Evolutionary conservation across 148 eudicot species (phyloP).

Genomic region (Camellia japonica): DNA sequence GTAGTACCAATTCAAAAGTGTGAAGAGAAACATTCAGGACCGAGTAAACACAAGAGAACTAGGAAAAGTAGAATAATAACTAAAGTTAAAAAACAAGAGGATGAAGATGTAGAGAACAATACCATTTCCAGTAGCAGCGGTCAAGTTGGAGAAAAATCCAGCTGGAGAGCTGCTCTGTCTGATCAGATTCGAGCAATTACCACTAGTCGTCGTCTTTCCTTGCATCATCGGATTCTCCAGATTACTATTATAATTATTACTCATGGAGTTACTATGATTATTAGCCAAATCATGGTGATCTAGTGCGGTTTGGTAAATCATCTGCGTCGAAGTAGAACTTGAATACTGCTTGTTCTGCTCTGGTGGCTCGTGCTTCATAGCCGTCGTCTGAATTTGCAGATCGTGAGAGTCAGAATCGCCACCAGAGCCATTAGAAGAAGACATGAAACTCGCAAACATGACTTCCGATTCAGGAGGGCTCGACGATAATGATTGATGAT

Average conservation of each 20-base stretch:
- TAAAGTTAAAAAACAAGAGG: neutral
- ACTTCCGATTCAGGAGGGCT: constrained; percentile 23
- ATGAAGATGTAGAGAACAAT: constrained; percentile 5
- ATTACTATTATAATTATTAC: neutral
- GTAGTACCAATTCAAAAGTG: neutral
- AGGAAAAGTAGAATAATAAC: neutral
- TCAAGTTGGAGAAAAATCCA: constrained; percentile 30
- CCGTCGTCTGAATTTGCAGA: constrained; percentile 15
- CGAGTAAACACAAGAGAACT: neutral
- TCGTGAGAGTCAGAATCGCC: constrained; percentile 9
- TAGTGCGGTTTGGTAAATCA: constrained; percentile 16
- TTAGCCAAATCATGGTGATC: constrained; percentile 12
- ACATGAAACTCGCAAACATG: constrained; percentile 9
- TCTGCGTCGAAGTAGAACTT: neutral
- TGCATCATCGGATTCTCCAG: constrained; percentile 19
- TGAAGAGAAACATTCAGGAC: neutral
- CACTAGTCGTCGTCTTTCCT: constrained; percentile 4
- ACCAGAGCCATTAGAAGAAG: constrained; percentile 4
- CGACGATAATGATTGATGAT: constrained; percentile 2
- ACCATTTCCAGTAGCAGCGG: constrained; percentile 22
- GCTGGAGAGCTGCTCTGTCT: constrained; percentile 58
- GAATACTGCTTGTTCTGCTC: constrained; percentile 5
- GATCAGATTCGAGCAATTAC: constrained; percentile 25
- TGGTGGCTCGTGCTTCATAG: constrained; percentile 15
- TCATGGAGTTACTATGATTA: neutral